A percentile compares a stretch with the other conserved stretches of the same genome.
Evolutionary conservation across 208 protist genomes (phyloP).

Genomic region (Leishmania lainsoni): DNA sequence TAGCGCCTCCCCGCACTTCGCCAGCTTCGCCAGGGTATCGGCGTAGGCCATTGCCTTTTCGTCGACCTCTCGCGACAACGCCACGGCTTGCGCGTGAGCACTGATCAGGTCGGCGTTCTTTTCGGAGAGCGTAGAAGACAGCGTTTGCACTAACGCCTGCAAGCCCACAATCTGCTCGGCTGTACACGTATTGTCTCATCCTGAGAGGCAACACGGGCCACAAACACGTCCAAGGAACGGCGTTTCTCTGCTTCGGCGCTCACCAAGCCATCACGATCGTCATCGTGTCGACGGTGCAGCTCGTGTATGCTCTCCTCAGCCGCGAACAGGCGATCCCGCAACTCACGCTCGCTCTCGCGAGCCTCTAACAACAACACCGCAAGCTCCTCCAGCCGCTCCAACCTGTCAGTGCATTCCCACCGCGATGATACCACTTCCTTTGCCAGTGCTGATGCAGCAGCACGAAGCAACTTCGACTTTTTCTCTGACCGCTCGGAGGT

Average conservation of each 20-base stretch:
- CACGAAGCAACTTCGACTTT: constrained; percentile 18
- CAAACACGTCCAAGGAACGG: constrained; percentile 12
- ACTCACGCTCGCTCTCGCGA: constrained; percentile 49
- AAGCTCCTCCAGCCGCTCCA: constrained; percentile 75
- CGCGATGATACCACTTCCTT: constrained; percentile 43
- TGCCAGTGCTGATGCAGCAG: constrained; percentile 18
- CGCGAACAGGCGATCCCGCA: constrained; percentile 41
- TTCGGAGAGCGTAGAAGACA: constrained; percentile 19
- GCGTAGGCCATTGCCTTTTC: constrained; percentile 43
- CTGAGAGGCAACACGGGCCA: constrained; percentile 25
- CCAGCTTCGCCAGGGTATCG: constrained; percentile 46
- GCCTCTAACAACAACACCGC: constrained; percentile 53
- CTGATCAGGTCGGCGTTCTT: background rate
- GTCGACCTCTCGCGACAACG: constrained; percentile 33
- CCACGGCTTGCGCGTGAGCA: background rate
- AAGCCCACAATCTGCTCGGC: constrained; percentile 39
- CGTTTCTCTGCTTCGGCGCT: constrained; percentile 26
- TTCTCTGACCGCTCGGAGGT: background rate
- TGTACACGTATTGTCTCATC: constrained; percentile 36
- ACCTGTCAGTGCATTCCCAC: constrained; percentile 55
- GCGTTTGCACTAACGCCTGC: constrained; percentile 44
- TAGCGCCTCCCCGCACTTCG: constrained; percentile 49
- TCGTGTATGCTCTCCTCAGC: constrained; percentile 46
- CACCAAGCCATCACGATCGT: constrained; percentile 10
- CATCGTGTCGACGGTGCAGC: constrained; percentile 12